Conservation (phyloP, 106 monocot species). For the Acorus calamus region DNA sequence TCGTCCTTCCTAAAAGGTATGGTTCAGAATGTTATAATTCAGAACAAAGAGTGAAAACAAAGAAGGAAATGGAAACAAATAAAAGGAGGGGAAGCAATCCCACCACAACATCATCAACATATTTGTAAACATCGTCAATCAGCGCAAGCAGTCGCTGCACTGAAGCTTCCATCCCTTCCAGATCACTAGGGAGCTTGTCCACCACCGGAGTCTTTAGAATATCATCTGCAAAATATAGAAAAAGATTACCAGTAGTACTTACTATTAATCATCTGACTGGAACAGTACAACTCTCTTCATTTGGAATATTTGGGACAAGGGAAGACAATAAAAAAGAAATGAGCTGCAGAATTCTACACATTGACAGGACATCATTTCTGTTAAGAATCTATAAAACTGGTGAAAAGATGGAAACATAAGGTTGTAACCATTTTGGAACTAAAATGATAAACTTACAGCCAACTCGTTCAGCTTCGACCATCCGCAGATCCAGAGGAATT, state of each 20-base stretch:
- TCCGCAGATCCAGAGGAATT: constrained; percentile 77
- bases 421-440: not conserved
- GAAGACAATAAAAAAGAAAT: not conserved
- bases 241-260: no score
- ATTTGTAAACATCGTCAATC: constrained; percentile 88
- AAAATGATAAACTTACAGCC: constrained; percentile 47
- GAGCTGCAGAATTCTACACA: no score
- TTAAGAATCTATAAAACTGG: not conserved
- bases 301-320: not conserved
- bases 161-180: constrained; percentile 89
- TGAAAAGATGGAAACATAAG: not conserved
- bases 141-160: constrained; percentile 53
- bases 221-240: constrained; percentile 36
- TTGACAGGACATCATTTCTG: no score
- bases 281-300: no score
- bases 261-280: no score
- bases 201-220: constrained; percentile 57
- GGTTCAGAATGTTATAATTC: not conserved
- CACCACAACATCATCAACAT: constrained; percentile 85
- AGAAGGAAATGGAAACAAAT: not conserved
- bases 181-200: constrained; percentile 88
- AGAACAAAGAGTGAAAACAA: not conserved
- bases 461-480: constrained; percentile 81
- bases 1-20: constrained; percentile 49
- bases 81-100: constrained; percentile 6